phyloP scores from a whole-genome alignment of 108 stramenopile genomes.

The Nitzschia sp. region DNA sequence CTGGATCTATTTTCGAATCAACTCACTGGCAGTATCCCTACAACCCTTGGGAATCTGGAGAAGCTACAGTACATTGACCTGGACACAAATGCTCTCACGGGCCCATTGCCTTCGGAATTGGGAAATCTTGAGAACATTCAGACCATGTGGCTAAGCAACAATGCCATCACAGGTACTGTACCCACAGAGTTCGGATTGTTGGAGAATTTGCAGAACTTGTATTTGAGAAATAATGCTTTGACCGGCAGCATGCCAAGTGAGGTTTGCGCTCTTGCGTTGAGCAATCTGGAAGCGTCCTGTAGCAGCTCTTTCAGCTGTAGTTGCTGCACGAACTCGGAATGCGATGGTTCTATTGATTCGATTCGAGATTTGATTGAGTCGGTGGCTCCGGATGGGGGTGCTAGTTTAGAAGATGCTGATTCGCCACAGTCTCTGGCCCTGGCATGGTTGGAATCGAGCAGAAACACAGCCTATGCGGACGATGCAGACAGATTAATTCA shows the following conservation, averaged over 20 bases:
- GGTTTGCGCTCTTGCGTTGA: slow-evolving; percentile 7
- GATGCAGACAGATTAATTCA: slow-evolving; percentile 29
- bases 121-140: slow-evolving; percentile 2
- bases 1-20: slow-evolving; percentile 37
- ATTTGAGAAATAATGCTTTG: slow-evolving; percentile 4
- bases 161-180: slow-evolving; percentile 21
- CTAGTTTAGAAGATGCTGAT: slow-evolving; percentile 28
- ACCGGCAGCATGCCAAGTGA: slow-evolving; percentile 18
- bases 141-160: slow-evolving; percentile 18
- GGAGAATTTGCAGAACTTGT: neutral
- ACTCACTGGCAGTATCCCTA: slow-evolving; percentile 44
- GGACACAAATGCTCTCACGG: slow-evolving; percentile 33
- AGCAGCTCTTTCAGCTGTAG: neutral
- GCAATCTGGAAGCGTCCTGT: slow-evolving; percentile 10
- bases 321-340: slow-evolving; percentile 22
- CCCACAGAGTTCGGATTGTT: slow-evolving; percentile 26
- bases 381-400: slow-evolving; percentile 29
- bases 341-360: neutral
- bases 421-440: slow-evolving; percentile 48
- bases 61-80: slow-evolving; percentile 17
- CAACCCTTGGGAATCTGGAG: slow-evolving; percentile 23
- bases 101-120: slow-evolving; percentile 31
- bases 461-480: neutral
- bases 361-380: slow-evolving; percentile 22
- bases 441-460: slow-evolving; percentile 35